These are phyloP conservation scores for Xerophyta viscosa DNA, from an alignment of 106 monocot species.

Conservation along the genomic window DNA sequence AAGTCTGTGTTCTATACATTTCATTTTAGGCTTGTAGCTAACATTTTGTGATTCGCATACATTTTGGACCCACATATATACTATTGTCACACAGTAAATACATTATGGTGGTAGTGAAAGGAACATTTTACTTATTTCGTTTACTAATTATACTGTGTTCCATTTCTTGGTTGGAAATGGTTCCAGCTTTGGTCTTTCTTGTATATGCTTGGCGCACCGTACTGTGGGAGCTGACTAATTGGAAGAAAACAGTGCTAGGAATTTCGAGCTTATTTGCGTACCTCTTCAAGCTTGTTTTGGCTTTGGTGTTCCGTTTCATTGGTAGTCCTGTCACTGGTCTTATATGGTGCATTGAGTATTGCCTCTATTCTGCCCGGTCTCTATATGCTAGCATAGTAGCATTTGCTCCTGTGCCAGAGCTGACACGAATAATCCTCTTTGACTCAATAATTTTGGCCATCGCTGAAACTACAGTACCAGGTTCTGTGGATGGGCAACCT, in stretches of 20 bases:
- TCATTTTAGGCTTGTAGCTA: too few species aligned
- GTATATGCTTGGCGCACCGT: conserved; percentile 62
- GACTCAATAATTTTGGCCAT: conserved; percentile 49
- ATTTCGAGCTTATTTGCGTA: conserved; percentile 28
- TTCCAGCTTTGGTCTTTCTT: conserved; percentile 54
- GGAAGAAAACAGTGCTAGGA: conserved; percentile 48
- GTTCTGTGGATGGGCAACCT: conserved; percentile 40
- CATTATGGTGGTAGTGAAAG: not conserved
- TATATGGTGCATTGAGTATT: conserved; percentile 41
- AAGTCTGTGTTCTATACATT: too few species aligned
- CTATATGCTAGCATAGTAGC: conserved; percentile 42
- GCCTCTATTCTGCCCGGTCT: conserved; percentile 24
- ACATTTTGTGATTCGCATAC: too few species aligned
- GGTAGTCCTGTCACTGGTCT: conserved; percentile 49
- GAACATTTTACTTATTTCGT: not conserved
- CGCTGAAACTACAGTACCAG: conserved; percentile 44
- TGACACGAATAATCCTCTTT: conserved; percentile 59
- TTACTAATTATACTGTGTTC: not conserved
- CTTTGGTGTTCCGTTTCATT: conserved; percentile 37
- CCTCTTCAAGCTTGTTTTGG: conserved; percentile 38
- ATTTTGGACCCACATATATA: too few species aligned
- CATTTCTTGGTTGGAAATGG: not conserved
- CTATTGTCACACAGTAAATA: too few species aligned
- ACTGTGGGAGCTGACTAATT: conserved; percentile 72
- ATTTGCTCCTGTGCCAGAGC: conserved; percentile 61